Conservation (phyloP, 208 protist genomes). For the Trypanosoma cruzi region DNA sequence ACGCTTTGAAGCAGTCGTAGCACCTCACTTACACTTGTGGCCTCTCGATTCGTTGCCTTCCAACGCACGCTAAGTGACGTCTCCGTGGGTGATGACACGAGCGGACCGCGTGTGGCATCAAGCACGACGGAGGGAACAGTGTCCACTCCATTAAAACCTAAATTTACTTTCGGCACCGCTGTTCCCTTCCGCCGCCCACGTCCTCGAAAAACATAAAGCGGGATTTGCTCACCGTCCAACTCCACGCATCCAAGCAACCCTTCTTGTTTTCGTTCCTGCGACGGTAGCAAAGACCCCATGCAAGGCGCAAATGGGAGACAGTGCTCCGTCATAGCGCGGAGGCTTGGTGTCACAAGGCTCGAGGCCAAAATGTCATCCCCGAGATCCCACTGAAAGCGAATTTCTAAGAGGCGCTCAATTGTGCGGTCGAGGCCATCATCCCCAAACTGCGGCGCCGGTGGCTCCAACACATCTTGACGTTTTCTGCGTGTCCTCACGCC, state of each 20-base stretch:
- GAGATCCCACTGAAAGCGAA: conserved; percentile 86
- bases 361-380: conserved; percentile 70
- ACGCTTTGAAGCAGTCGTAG: conserved; percentile 55
- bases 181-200: conserved; percentile 19
- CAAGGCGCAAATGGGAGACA: conserved; percentile 49
- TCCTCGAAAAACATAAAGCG: conserved; percentile 17
- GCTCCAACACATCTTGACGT: conserved; percentile 76
- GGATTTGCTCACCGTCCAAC: conserved; percentile 20
- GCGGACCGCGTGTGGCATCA: conserved; percentile 72
- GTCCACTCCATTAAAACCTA: conserved; percentile 76
- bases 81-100: conserved; percentile 55
- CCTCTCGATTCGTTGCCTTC: conserved; percentile 67
- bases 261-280: background rate
- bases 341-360: conserved; percentile 55
- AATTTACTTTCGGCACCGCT: conserved; percentile 21
- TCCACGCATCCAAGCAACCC: background rate
- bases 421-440: conserved; percentile 60
- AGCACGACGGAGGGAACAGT: conserved; percentile 67
- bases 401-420: conserved; percentile 62
- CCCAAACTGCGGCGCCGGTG: conserved; percentile 49
- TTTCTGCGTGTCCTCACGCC: conserved; percentile 39
- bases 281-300: background rate
- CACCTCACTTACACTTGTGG: conserved; percentile 50
- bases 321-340: conserved; percentile 58
- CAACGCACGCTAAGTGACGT: conserved; percentile 67